These are phyloP conservation scores for Eimeria acervulina DNA, from an alignment of 169 alveolate species.

Conservation along the genomic window DNA sequence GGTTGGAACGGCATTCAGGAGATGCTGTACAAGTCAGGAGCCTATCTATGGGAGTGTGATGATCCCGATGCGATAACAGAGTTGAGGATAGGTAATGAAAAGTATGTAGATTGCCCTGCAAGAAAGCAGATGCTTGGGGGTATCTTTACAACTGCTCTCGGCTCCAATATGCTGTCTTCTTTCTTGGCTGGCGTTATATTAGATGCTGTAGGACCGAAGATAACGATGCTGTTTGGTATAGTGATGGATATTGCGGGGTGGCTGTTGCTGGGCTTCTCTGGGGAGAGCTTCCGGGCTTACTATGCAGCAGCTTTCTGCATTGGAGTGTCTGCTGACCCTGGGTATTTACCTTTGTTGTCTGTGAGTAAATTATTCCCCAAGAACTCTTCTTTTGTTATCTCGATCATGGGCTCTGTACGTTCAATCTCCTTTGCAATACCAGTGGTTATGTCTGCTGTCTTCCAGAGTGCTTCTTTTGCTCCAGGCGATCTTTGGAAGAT, in stretches of 20 bases:
- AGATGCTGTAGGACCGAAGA: slow-evolving; percentile 82
- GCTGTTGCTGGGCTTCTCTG: slow-evolving; percentile 61
- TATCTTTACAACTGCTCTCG: slow-evolving; percentile 68
- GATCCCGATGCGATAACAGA: neutral
- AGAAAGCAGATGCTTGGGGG: slow-evolving; percentile 73
- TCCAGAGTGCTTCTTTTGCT: neutral
- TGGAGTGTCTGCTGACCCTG: slow-evolving; percentile 82
- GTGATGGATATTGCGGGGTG: slow-evolving; percentile 75
- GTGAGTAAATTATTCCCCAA: slow-evolving; percentile 72
- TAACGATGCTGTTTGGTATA: slow-evolving; percentile 52
- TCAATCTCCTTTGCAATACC: slow-evolving; percentile 81
- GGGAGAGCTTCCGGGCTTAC: slow-evolving; percentile 49
- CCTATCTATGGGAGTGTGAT: slow-evolving; percentile 80
- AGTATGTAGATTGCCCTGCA: slow-evolving; percentile 68
- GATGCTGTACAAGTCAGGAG: slow-evolving; percentile 84
- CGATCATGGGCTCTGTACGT: slow-evolving; percentile 80
- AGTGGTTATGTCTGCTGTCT: slow-evolving; percentile 71
- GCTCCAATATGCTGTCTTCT: slow-evolving; percentile 77
- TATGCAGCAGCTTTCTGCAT: slow-evolving; percentile 80
- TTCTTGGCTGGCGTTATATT: slow-evolving; percentile 61
- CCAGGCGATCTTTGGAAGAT: slow-evolving; percentile 59
- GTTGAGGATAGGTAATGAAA: slow-evolving; percentile 14
- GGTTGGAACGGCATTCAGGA: slow-evolving; percentile 86
- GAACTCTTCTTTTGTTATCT: slow-evolving; percentile 74
- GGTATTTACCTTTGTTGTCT: slow-evolving; percentile 78